phyloP scores from a whole-genome alignment of 176 grass and related monocot species.

The Elymus sibiricus region DNA sequence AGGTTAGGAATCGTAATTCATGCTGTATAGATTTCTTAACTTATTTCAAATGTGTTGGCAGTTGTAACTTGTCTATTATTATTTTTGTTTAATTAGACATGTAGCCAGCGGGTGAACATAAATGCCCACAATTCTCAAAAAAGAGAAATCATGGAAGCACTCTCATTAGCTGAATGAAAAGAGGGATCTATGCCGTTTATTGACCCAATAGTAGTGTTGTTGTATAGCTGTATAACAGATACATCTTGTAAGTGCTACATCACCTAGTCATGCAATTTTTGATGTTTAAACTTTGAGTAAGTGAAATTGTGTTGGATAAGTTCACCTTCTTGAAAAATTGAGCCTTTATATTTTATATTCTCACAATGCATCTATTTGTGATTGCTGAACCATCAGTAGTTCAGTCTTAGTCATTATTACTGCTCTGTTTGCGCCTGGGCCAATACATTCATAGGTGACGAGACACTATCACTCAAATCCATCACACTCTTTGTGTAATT shows the following conservation, averaged over 20 bases:
- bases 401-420: not conserved
- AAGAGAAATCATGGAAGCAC: not conserved
- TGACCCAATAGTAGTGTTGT: not conserved
- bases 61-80: slow-evolving; percentile 10
- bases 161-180: slow-evolving; percentile 1
- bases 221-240: not conserved
- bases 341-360: not conserved
- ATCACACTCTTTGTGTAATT: not conserved
- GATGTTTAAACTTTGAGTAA: not conserved
- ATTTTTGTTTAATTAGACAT: not conserved
- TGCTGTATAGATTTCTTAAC: slow-evolving; percentile 4
- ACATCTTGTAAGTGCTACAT: not conserved
- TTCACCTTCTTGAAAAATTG: not conserved
- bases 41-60: not conserved
- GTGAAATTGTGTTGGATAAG: not conserved
- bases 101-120: not conserved
- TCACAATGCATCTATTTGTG: not conserved
- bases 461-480: not conserved
- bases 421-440: not conserved
- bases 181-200: not conserved
- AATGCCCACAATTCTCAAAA: not conserved
- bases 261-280: not conserved
- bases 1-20: slow-evolving; percentile 50
- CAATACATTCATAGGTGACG: not conserved
- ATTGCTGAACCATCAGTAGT: not conserved